Percentiles rank a stretch among this genome's conserved stretches.
Evolutionary conservation across 2,329 filamentous ascomycete genomes (phyloP).

Genomic region (Trichoderma asperellum): DNA sequence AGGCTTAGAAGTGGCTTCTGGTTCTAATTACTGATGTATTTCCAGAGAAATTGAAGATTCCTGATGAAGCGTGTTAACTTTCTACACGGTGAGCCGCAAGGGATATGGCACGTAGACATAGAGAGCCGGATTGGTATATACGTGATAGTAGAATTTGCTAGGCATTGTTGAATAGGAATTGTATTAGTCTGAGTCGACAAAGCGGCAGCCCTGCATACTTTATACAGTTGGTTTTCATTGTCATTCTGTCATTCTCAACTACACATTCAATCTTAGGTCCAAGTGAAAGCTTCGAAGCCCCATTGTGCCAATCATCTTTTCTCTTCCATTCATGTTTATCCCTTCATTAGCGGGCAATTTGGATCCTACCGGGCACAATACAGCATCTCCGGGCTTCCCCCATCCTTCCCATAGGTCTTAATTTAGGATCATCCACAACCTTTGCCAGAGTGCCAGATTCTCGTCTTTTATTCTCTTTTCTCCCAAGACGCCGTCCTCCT

Average conservation of each 20-base stretch:
- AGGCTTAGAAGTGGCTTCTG: conserved; percentile 26
- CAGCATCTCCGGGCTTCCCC: background rate
- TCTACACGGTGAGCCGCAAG: background rate
- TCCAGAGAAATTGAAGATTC: background rate
- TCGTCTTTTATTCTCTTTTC: background rate
- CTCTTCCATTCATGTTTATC: background rate
- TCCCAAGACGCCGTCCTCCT: conserved; percentile 5
- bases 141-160: background rate
- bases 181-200: background rate
- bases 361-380: background rate
- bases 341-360: background rate
- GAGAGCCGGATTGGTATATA: background rate
- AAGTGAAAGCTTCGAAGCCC: background rate
- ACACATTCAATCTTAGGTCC: no score
- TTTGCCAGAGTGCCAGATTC: background rate
- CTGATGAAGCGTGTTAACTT: background rate
- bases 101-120: background rate
- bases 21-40: conserved; percentile 15
- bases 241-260: background rate
- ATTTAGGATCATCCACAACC: background rate
- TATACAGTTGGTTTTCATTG: background rate
- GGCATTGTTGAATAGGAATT: background rate
- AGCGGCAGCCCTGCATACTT: background rate
- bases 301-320: background rate
- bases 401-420: background rate